A percentile compares a stretch with the other conserved stretches of the same genome.
Conservation (phyloP, 1,139 yeast species). For the Geotrichum macrosporum region DNA sequence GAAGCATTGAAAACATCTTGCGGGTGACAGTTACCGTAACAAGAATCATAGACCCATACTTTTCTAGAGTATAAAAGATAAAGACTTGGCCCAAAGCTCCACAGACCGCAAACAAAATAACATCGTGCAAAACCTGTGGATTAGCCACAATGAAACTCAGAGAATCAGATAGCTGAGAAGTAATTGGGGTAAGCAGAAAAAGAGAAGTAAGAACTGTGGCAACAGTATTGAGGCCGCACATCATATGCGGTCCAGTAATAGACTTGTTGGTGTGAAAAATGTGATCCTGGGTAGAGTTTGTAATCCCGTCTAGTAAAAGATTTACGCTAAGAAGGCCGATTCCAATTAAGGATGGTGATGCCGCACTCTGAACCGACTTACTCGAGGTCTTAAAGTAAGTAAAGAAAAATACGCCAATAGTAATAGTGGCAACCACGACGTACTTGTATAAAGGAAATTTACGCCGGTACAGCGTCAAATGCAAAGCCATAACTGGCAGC, state of each 20-base stretch:
- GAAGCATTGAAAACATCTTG: constrained; percentile 89
- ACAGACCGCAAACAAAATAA: constrained; percentile 63
- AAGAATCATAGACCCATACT: constrained; percentile 75
- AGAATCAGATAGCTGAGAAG: constrained; percentile 51
- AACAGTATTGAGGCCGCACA: constrained; percentile 73
- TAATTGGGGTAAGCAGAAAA: constrained; percentile 41
- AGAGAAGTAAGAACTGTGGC: constrained; percentile 43
- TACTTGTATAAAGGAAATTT: constrained; percentile 73
- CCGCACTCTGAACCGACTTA: constrained; percentile 26
- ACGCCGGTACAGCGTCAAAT: constrained; percentile 65
- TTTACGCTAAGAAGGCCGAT: constrained; percentile 55
- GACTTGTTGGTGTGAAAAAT: constrained; percentile 50
- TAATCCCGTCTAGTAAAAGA: constrained; percentile 80
- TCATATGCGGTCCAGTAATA: constrained; percentile 76
- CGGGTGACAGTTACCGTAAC: constrained; percentile 95
- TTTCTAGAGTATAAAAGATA: constrained; percentile 76
- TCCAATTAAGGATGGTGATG: constrained; percentile 46
- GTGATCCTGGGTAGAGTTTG: constrained; percentile 90
- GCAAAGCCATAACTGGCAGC: constrained; percentile 87
- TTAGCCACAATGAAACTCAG: constrained; percentile 45
- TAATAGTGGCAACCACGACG: constrained; percentile 67
- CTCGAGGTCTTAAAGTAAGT: constrained; percentile 47
- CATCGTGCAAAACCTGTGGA: constrained; percentile 53
- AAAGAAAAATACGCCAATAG: constrained; percentile 76
- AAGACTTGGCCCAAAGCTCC: constrained; percentile 94